These are phyloP conservation scores for Phlebiopsis gigantea DNA, from an alignment of 768 basidiomycete species.

Conservation along the genomic window DNA sequence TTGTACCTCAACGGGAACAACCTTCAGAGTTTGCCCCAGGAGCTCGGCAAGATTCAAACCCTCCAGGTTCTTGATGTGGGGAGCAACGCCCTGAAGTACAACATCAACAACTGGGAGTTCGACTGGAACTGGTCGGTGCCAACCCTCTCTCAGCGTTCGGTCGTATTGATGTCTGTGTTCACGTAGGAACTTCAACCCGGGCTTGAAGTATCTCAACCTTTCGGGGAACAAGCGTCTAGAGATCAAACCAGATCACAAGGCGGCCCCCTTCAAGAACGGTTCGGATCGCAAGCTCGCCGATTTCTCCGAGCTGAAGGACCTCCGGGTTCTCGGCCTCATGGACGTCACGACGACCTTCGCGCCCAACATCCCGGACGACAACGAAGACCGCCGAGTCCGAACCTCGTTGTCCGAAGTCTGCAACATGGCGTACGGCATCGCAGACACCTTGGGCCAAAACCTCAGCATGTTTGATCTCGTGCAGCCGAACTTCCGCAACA, in stretches of 20 bases:
- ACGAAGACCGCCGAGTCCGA: slow-evolving; percentile 84
- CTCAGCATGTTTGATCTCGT: slow-evolving; percentile 92
- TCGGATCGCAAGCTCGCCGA: slow-evolving; percentile 37
- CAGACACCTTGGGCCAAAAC: slow-evolving; percentile 85
- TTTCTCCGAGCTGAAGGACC: slow-evolving; percentile 79
- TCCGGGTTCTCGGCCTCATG: slow-evolving; percentile 94
- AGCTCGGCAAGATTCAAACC: slow-evolving; percentile 76
- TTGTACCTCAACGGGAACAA: slow-evolving; percentile 93
- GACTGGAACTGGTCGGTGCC: slow-evolving; percentile 93
- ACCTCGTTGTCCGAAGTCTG: slow-evolving; percentile 87
- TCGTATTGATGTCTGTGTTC: neutral
- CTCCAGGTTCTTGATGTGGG: slow-evolving; percentile 87
- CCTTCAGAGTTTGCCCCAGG: slow-evolving; percentile 87
- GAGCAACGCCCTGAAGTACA: slow-evolving; percentile 91
- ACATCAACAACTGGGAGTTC: slow-evolving; percentile 97
- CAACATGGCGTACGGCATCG: slow-evolving; percentile 93
- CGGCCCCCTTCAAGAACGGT: slow-evolving; percentile 21
- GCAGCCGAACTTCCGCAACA: slow-evolving; percentile 74
- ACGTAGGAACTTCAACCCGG: slow-evolving; percentile 91
- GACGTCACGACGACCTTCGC: slow-evolving; percentile 74
- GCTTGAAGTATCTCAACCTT: slow-evolving; percentile 89
- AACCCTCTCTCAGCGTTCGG: neutral
- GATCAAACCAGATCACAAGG: slow-evolving; percentile 71
- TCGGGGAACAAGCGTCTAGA: slow-evolving; percentile 96
- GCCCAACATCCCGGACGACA: slow-evolving; percentile 71